These are phyloP conservation scores for Rosa lucieae DNA, from an alignment of 306 rosid species.

Conservation along the genomic window DNA sequence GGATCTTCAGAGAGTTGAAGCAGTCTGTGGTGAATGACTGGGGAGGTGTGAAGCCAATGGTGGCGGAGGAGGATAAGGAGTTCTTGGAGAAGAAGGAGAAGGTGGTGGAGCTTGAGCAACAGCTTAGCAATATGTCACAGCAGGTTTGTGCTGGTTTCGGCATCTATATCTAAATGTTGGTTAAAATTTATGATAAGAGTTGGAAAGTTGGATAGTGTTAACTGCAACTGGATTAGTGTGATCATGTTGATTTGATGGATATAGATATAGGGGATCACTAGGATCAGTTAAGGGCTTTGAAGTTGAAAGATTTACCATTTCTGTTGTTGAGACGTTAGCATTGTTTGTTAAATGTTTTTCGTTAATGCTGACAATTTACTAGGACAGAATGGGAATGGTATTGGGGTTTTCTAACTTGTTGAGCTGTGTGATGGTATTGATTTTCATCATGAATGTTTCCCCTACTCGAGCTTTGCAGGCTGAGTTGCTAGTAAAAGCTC, in stretches of 20 bases:
- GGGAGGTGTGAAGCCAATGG: slow-evolving; percentile 72
- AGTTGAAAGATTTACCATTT: background rate
- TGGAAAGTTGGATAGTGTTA: background rate
- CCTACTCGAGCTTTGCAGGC: slow-evolving; percentile 45
- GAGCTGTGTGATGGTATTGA: background rate
- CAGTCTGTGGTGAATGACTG: slow-evolving; percentile 82
- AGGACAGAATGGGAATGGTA: background rate
- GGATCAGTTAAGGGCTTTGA: background rate
- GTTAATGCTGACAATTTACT: background rate
- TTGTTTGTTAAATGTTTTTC: background rate
- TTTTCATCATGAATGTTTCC: slow-evolving; percentile 4
- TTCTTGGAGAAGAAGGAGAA: slow-evolving; percentile 72
- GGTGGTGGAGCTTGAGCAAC: slow-evolving; percentile 69
- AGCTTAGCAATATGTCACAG: slow-evolving; percentile 66
- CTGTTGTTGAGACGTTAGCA: background rate
- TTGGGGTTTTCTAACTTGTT: background rate
- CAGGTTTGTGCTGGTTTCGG: slow-evolving; percentile 47
- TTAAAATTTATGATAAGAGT: background rate
- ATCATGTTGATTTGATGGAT: background rate
- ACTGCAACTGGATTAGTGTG: slow-evolving; percentile 4
- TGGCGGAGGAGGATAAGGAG: slow-evolving; percentile 84
- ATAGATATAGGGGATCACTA: too few species aligned
- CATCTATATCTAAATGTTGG: background rate
- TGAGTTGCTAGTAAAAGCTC: slow-evolving; percentile 81
- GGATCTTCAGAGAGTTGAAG: slow-evolving; percentile 64